phyloP scores from a whole-genome alignment of 257 asterid genomes.

The Thymus quinquecostatus region DNA sequence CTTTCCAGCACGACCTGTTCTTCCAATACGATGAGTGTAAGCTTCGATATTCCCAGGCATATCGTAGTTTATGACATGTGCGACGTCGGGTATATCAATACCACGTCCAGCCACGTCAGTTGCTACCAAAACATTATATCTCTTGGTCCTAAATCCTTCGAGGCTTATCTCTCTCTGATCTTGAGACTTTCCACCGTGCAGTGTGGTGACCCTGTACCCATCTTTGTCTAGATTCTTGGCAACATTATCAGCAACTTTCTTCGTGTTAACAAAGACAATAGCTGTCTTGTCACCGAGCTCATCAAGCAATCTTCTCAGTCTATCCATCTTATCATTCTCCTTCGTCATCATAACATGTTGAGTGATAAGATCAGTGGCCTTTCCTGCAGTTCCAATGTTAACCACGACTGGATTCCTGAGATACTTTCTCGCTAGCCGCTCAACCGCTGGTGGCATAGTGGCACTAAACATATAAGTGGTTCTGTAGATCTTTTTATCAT shows the following conservation, averaged over 20 bases:
- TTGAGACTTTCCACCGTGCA: constrained; percentile 75
- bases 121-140: constrained; percentile 61
- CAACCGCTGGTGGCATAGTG: constrained; percentile 67
- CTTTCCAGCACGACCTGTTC: constrained; percentile 78
- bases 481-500: constrained; percentile 57
- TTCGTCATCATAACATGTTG: constrained; percentile 59
- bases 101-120: constrained; percentile 77
- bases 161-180: constrained; percentile 64
- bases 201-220: constrained; percentile 58
- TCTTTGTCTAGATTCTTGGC: constrained; percentile 50
- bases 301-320: constrained; percentile 51
- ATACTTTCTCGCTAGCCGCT: constrained; percentile 64
- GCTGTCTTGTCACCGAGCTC: constrained; percentile 67
- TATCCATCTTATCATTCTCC: constrained; percentile 59
- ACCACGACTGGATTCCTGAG: constrained; percentile 69
- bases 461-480: constrained; percentile 71
- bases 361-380: constrained; percentile 55
- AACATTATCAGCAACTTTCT: constrained; percentile 55
- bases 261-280: constrained; percentile 60
- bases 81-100: constrained; percentile 66
- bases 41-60: constrained; percentile 64
- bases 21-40: constrained; percentile 68
- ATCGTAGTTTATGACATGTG: constrained; percentile 63
- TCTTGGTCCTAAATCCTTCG: constrained; percentile 64
- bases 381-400: constrained; percentile 65